These are phyloP conservation scores for Xylariaceae sp. DNA, from an alignment of 2,329 filamentous ascomycete genomes.

Conservation along the genomic window DNA sequence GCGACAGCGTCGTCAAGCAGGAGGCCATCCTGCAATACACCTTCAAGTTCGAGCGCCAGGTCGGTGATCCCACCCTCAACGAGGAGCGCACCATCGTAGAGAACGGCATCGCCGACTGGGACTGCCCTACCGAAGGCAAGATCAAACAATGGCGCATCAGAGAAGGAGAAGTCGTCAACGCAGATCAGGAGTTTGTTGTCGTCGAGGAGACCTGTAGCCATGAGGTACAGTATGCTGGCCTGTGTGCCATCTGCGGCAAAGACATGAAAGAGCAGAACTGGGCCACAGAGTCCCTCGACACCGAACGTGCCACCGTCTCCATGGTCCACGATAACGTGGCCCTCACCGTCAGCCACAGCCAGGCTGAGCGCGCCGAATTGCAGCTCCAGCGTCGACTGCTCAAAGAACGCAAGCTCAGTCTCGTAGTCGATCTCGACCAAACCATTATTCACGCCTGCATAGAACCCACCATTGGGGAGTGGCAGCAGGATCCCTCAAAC, in stretches of 20 bases:
- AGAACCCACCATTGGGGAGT: constrained; percentile 92
- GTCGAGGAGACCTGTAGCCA: constrained; percentile 91
- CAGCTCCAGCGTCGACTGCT: constrained; percentile 82
- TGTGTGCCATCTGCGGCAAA: constrained; percentile 90
- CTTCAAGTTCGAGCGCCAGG: constrained; percentile 75
- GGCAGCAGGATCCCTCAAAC: constrained; percentile 84
- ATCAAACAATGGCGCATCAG: constrained; percentile 73
- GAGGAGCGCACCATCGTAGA: constrained; percentile 65
- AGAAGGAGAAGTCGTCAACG: constrained; percentile 62
- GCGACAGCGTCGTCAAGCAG: constrained; percentile 72
- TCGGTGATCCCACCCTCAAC: constrained; percentile 62
- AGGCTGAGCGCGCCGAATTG: constrained; percentile 79
- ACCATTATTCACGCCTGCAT: constrained; percentile 98
- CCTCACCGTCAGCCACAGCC: constrained; percentile 77
- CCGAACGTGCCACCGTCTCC: constrained; percentile 85
- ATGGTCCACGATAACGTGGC: constrained; percentile 91
- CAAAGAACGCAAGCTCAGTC: constrained; percentile 76
- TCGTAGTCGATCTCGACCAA: constrained; percentile 96
- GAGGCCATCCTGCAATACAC: constrained; percentile 83
- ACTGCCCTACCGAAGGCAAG: constrained; percentile 78
- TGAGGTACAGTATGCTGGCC: constrained; percentile 83
- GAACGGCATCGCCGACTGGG: constrained; percentile 73
- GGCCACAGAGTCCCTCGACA: constrained; percentile 75
- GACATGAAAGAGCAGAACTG: constrained; percentile 93
- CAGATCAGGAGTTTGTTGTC: constrained; percentile 61